phyloP scores from a whole-genome alignment of 148 eudicot genomes.

The Rhododendron henanense region DNA sequence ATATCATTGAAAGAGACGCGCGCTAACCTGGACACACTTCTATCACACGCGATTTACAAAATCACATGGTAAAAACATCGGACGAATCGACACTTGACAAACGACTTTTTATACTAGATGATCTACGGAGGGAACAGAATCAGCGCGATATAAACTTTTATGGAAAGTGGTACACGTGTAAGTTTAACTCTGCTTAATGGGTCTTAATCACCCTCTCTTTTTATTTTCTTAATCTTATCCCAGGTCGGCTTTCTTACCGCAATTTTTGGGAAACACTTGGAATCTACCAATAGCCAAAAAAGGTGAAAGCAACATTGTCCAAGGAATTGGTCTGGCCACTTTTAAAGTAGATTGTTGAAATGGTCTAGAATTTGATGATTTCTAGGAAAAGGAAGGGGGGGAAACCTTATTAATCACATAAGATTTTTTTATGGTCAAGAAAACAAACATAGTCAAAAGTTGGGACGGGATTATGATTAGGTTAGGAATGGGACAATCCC shows the following conservation, averaged over 20 bases:
- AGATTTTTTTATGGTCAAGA: not conserved
- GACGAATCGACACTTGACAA: not conserved
- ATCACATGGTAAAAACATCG: not conserved
- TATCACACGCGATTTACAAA: not conserved
- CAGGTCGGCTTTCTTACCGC: not conserved
- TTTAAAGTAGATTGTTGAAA: not conserved
- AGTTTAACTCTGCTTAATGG: not conserved
- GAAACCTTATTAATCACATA: not conserved
- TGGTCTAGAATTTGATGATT: not conserved
- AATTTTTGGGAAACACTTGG: not conserved
- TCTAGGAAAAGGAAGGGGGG: not conserved
- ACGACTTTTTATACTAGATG: not conserved
- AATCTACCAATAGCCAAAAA: not conserved
- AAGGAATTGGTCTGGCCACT: not conserved
- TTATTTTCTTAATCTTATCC: not conserved
- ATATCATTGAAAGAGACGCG: not conserved
- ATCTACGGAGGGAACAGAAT: not conserved
- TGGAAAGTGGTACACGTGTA: not conserved
- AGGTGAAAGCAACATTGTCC: not conserved
- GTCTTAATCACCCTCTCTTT: not conserved
- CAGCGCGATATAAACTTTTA: not conserved
- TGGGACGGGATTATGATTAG: not conserved
- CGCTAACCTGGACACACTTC: not conserved
- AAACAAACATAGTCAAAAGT: not conserved
- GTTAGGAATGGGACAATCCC: not conserved